Base-by-base conservation (phyloP, 2,329 filamentous ascomycete genomes). In the Meredithiella fracta region DNA sequence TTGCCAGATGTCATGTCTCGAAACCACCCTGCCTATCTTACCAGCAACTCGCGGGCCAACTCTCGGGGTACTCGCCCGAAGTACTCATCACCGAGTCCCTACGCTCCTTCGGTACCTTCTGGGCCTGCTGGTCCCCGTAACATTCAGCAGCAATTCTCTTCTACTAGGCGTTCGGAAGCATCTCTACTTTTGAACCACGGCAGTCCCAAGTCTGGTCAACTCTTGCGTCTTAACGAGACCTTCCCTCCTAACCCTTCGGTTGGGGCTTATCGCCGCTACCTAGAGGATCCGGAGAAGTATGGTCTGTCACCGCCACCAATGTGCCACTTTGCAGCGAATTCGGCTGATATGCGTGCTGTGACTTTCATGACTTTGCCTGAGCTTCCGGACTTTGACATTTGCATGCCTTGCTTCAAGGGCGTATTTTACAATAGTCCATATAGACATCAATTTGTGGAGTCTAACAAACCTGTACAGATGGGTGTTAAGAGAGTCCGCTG, bases 331-430 rank as follows among this genome's bases (percentile, higher is more conserved):
- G 76, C 86, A 59, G 78, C 76, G 40, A 70, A 74, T 3, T 77
- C 79, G 9, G 75, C 79, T 11, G 70, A 76, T 8, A 81, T 82
- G 1, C 76, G 82, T 59, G 73, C 83, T 60, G 87, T 92, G 63
- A 29, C 54, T 14, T 96, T 90, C 86, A 80, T 89, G 59, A 90
- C 83, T 0, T 72, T 96, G 3, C 79, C 79, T 3, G 78, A 80
- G 14, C 78, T 82, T 59, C 76, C 81, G 11, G 78, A 78, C 59
- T 85, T 96, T 62, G 80, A 86, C 60, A 83, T 96, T 49, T 96
- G 91, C 62, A 86, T 87, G 0, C 79, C 78, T 11, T 97, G 91
- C 68, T 88, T 86, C 65, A 73, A 76, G 2, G 74, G 75, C 4
- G 77, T 88, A 7, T 88, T 91, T 61, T 75, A 74, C 14, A 72